Conservation (phyloP, 2,329 filamentous ascomycete genomes). For the Fusarium longipes region DNA sequence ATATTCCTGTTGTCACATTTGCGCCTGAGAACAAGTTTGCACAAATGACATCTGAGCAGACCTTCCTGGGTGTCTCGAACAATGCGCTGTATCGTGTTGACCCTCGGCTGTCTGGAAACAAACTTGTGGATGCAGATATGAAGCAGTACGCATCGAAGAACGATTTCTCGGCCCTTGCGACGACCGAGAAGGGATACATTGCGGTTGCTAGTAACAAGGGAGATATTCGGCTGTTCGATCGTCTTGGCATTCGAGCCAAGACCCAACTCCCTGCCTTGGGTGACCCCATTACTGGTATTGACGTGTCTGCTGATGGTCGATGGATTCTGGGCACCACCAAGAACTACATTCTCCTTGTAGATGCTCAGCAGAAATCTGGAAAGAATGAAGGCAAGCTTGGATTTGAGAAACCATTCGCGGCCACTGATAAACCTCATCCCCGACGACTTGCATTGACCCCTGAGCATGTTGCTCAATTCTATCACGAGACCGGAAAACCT, state of each 20-base stretch:
- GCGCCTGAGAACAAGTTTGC: slow-evolving; percentile 97
- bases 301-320: slow-evolving; percentile 93
- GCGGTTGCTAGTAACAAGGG: slow-evolving; percentile 98
- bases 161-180: slow-evolving; percentile 93
- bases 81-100: slow-evolving; percentile 96
- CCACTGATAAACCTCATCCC: slow-evolving; percentile 93
- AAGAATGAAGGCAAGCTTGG: slow-evolving; percentile 99
- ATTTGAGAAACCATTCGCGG: slow-evolving; percentile 92
- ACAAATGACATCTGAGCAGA: slow-evolving; percentile 95
- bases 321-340: slow-evolving; percentile 95
- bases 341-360: slow-evolving; percentile 94
- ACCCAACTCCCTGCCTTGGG: slow-evolving; percentile 95
- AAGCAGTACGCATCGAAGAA: slow-evolving; percentile 99
- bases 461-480: slow-evolving; percentile 94
- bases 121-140: slow-evolving; percentile 90
- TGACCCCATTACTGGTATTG: slow-evolving; percentile 92
- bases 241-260: slow-evolving; percentile 96
- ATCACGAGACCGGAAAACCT: slow-evolving; percentile 90
- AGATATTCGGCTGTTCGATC: slow-evolving; percentile 95
- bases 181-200: slow-evolving; percentile 95
- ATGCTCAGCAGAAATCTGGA: slow-evolving; percentile 88
- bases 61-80: slow-evolving; percentile 90
- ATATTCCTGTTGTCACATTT: slow-evolving; percentile 92
- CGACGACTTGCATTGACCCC: slow-evolving; percentile 89
- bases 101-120: slow-evolving; percentile 87